phyloP scores from a whole-genome alignment of 2,329 filamentous ascomycete species.

The Penicillium sp. region DNA sequence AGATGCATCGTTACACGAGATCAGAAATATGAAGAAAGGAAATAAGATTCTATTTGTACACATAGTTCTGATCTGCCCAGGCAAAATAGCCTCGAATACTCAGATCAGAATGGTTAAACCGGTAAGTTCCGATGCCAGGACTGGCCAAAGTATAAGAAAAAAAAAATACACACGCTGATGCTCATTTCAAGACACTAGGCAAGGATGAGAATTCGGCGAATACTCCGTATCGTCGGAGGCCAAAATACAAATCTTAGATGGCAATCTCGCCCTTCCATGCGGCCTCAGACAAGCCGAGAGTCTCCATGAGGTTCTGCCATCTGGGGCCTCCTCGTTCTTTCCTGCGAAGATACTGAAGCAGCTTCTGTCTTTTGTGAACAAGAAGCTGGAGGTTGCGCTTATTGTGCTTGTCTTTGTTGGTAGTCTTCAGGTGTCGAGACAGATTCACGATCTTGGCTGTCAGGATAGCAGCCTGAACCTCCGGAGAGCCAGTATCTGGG shows the following conservation, averaged over 20 bases:
- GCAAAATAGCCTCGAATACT: conserved; percentile 3
- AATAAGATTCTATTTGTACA: conserved; percentile 27
- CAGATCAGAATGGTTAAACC: conserved; percentile 8
- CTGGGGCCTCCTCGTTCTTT: conserved; percentile 89
- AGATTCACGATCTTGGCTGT: conserved; percentile 89
- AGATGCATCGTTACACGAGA: neutral
- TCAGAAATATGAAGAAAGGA: neutral
- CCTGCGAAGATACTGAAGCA: conserved; percentile 78
- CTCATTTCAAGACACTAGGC: conserved; percentile 6
- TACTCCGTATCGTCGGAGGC: neutral
- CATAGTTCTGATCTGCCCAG: conserved; percentile 8
- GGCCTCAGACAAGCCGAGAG: conserved; percentile 78
- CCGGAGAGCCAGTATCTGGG: conserved; percentile 87
- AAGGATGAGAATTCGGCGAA: neutral
- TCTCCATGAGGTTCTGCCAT: conserved; percentile 83
- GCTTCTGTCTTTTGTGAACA: conserved; percentile 84
- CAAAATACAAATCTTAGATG: conserved; percentile 49
- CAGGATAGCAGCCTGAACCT: conserved; percentile 96
- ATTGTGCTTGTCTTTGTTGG: conserved; percentile 88
- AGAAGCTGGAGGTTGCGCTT: conserved; percentile 84
- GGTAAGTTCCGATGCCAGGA: conserved; percentile 7
- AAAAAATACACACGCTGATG: conserved; percentile 8
- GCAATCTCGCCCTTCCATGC: conserved; percentile 90
- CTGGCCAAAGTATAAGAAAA: conserved; percentile 6
- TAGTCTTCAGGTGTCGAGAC: conserved; percentile 66